Evolutionary conservation across 768 basidiomycete genomes (phyloP).

Genomic region (Russula earlei): DNA sequence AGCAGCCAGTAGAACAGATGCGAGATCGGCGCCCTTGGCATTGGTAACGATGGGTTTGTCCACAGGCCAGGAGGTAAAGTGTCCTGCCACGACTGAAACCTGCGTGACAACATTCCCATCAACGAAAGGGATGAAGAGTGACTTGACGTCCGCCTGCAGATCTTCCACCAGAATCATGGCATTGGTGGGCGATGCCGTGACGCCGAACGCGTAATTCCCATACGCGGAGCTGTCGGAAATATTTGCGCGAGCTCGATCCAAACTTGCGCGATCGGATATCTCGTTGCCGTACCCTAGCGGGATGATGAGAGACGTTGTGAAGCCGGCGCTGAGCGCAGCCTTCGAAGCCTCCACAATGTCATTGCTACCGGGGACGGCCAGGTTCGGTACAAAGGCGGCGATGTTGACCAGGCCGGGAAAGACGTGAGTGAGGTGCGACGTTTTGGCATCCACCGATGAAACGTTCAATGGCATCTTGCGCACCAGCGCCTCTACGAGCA

Average conservation of each 20-base stretch:
- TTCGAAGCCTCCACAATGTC: constrained; percentile 64
- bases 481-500: constrained; percentile 87
- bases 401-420: constrained; percentile 92
- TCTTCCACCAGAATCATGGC: constrained; percentile 59
- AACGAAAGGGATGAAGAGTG: constrained; percentile 78
- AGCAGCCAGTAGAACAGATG: constrained; percentile 88
- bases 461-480: constrained; percentile 88
- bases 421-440: constrained; percentile 78
- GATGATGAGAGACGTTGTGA: constrained; percentile 74
- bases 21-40: constrained; percentile 84
- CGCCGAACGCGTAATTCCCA: constrained; percentile 81
- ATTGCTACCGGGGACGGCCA: constrained; percentile 43
- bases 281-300: constrained; percentile 54
- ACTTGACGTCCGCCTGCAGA: constrained; percentile 68
- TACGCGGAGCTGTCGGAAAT: constrained; percentile 49
- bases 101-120: constrained; percentile 38
- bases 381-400: constrained; percentile 71
- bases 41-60: constrained; percentile 95
- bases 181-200: constrained; percentile 68
- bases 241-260: constrained; percentile 62
- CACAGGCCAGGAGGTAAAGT: constrained; percentile 83
- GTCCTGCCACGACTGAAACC: constrained; percentile 68
- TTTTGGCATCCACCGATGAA: constrained; percentile 86
- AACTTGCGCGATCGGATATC: constrained; percentile 57
- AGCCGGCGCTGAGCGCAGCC: constrained; percentile 82